A percentile compares a stretch with the other conserved stretches of the same genome.
phyloP scores from a whole-genome alignment of 208 protist species.

The Wallacemonas sp. region DNA sequence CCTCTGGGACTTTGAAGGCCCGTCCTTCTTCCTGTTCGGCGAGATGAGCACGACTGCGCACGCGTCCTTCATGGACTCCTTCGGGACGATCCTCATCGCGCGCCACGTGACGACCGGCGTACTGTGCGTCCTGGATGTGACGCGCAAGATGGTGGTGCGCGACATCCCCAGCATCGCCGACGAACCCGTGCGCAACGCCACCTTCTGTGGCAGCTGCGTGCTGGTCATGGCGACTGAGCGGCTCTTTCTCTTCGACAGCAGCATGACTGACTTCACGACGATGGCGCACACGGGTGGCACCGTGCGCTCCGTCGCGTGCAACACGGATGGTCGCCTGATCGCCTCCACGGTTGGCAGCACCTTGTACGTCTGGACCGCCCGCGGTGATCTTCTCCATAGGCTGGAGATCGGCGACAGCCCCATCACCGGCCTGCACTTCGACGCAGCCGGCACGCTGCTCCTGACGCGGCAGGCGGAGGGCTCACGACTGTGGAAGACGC shows the following conservation, averaged over 20 bases:
- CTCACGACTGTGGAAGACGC: slow-evolving; percentile 64
- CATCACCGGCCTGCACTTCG: slow-evolving; percentile 60
- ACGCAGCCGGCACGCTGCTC: slow-evolving; percentile 50
- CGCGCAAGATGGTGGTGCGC: slow-evolving; percentile 52
- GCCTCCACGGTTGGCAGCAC: slow-evolving; percentile 57
- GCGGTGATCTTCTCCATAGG: slow-evolving; percentile 67
- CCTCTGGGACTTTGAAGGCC: slow-evolving; percentile 75
- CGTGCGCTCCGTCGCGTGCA: slow-evolving; percentile 52
- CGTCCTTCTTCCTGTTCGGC: slow-evolving; percentile 51
- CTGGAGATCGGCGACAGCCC: slow-evolving; percentile 54
- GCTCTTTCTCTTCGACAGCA: slow-evolving; percentile 50
- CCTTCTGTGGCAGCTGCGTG: slow-evolving; percentile 66
- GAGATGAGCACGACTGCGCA: slow-evolving; percentile 38
- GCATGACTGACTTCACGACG: slow-evolving; percentile 20
- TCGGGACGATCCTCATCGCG: slow-evolving; percentile 56
- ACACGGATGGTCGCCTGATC: slow-evolving; percentile 58
- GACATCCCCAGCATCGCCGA: slow-evolving; percentile 46
- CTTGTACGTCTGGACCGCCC: slow-evolving; percentile 71
- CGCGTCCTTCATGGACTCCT: slow-evolving; percentile 39
- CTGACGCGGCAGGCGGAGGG: slow-evolving; percentile 52
- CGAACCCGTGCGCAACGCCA: slow-evolving; percentile 34
- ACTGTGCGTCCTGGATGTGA: slow-evolving; percentile 66
- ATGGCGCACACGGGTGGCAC: slow-evolving; percentile 55
- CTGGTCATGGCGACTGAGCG: slow-evolving; percentile 44
- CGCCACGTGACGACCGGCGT: slow-evolving; percentile 26